phyloP scores from a whole-genome alignment of 306 rosid species.

The Trichosanthes cucumerina region DNA sequence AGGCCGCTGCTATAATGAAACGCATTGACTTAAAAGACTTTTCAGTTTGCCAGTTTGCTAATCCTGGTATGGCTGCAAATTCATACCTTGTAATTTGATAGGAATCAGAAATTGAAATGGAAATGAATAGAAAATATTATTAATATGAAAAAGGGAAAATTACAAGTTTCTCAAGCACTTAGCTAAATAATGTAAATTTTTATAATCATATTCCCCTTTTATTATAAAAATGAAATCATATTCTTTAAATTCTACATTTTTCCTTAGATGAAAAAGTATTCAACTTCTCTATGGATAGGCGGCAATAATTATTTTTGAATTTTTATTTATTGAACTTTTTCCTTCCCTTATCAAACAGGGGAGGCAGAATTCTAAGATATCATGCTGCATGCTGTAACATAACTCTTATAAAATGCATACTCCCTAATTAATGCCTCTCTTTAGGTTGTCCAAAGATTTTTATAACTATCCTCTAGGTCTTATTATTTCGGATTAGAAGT shows the following conservation, averaged over 20 bases:
- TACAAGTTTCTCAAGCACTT: neutral
- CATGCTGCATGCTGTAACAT: neutral
- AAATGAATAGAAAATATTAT: neutral
- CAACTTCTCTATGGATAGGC: neutral
- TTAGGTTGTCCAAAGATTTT: neutral
- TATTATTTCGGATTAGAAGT: neutral
- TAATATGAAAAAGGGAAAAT: neutral
- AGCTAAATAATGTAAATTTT: neutral
- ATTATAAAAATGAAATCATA: neutral
- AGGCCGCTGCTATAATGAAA: conserved; percentile 62
- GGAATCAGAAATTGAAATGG: neutral
- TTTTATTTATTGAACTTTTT: neutral
- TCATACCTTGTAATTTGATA: neutral
- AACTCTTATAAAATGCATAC: neutral
- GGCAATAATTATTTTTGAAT: neutral
- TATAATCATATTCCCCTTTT: neutral
- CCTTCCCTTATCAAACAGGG: neutral
- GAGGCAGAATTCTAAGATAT: neutral
- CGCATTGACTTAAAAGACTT: conserved; percentile 73
- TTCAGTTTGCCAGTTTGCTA: conserved; percentile 68
- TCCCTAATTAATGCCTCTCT: neutral
- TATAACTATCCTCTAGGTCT: neutral
- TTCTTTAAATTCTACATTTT: no score
- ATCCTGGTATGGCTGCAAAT: conserved; percentile 50
- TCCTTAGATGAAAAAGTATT: neutral